Evolutionary conservation across 2,329 filamentous ascomycete species (phyloP).

Genomic region (Didymella pomorum): DNA sequence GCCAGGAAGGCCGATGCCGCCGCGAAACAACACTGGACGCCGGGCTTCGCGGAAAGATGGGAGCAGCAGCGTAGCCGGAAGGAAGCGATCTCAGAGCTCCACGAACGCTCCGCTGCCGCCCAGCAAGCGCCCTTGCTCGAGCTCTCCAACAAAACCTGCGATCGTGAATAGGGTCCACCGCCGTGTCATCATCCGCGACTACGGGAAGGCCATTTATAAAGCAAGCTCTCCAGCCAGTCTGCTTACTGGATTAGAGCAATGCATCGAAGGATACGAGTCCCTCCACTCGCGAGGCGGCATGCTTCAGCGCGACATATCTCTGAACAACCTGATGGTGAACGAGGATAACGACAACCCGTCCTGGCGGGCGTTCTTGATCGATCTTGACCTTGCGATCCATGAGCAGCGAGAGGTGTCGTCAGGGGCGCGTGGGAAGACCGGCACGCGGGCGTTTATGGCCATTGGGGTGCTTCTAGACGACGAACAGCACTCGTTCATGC

Average conservation of each 20-base stretch:
- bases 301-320: conserved; percentile 40
- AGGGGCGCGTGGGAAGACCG: conserved; percentile 47
- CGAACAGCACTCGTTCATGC: conserved; percentile 57
- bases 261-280: conserved; percentile 52
- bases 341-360: conserved; percentile 53
- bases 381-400: conserved; percentile 23
- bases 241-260: conserved; percentile 42
- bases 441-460: conserved; percentile 58
- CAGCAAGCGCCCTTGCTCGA: conserved; percentile 29
- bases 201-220: conserved; percentile 36
- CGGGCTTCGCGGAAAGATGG: no score
- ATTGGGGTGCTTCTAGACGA: conserved; percentile 53
- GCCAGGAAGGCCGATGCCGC: no score
- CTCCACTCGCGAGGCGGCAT: conserved; percentile 37
- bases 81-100: conserved; percentile 27
- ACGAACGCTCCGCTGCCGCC: conserved; percentile 9
- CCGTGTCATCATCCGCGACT: conserved; percentile 54
- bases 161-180: conserved; percentile 52
- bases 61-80: not conserved
- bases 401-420: not conserved
- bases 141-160: conserved; percentile 24
- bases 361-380: conserved; percentile 32
- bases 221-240: conserved; percentile 45
- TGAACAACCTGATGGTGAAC: conserved; percentile 59
- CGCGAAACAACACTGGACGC: no score